Conservation (phyloP, 2,329 filamentous ascomycete genomes). For the Orbilia oligospora region DNA sequence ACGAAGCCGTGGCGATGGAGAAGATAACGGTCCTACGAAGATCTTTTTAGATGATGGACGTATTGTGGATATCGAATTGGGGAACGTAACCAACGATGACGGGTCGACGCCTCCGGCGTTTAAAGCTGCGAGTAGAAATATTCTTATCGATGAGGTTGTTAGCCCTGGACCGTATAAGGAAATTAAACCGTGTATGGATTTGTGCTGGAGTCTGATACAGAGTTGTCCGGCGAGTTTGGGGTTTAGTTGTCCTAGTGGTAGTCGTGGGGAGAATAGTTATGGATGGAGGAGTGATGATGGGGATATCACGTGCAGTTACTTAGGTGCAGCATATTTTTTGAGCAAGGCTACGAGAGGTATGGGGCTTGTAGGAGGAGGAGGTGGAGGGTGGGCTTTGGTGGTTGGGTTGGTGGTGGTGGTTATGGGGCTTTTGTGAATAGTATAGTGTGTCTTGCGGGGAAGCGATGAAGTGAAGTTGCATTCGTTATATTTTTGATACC, state of each 20-base stretch:
- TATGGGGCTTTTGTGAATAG: conserved; percentile 25
- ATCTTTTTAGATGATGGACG: conserved; percentile 46
- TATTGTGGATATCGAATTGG: conserved; percentile 59
- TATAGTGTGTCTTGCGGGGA: background rate
- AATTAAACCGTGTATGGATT: conserved; percentile 85
- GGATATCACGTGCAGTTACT: conserved; percentile 67
- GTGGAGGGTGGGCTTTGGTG: conserved; percentile 7
- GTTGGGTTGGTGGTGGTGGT: conserved; percentile 20
- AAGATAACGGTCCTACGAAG: conserved; percentile 48
- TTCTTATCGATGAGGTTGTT: conserved; percentile 79
- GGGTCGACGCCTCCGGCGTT: conserved; percentile 65
- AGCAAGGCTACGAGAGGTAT: conserved; percentile 19
- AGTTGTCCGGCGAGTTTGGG: conserved; percentile 83
- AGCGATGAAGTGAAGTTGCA: conserved; percentile 18
- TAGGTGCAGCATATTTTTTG: conserved; percentile 65
- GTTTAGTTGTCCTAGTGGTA: conserved; percentile 79
- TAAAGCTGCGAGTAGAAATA: conserved; percentile 73
- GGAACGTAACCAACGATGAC: conserved; percentile 61
- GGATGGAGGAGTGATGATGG: conserved; percentile 67
- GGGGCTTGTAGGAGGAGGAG: conserved; percentile 4
- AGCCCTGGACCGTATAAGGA: conserved; percentile 93
- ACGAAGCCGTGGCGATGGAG: conserved; percentile 68
- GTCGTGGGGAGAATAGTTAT: conserved; percentile 70
- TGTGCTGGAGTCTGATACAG: conserved; percentile 88
- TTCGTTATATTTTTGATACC: conserved; percentile 38